phyloP scores from a whole-genome alignment of 306 rosid species.

The Cucurbita argyrosperma region DNA sequence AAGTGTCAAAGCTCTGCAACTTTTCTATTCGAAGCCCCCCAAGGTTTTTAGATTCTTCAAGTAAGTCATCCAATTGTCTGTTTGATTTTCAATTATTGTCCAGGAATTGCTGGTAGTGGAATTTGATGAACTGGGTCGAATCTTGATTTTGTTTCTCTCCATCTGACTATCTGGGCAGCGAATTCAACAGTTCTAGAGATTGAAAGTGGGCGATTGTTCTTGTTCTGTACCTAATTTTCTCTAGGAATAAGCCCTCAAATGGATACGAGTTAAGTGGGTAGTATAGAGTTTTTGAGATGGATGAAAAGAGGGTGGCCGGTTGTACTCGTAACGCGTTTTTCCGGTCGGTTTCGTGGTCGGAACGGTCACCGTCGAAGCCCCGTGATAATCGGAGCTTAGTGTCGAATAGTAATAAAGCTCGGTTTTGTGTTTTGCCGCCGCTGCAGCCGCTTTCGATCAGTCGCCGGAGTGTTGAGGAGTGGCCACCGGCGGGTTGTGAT shows the following conservation, averaged over 20 bases:
- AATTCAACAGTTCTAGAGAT: constrained; percentile 5
- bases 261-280: constrained; percentile 18
- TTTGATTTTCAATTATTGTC: background rate
- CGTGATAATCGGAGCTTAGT: constrained; percentile 25
- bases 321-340: constrained; percentile 23
- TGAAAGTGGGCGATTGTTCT: background rate
- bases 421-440: constrained; percentile 55
- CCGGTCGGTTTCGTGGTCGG: constrained; percentile 80
- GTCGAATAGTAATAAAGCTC: constrained; percentile 30
- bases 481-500: constrained; percentile 89
- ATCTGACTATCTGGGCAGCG: constrained; percentile 10
- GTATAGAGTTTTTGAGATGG: constrained; percentile 27
- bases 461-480: constrained; percentile 36
- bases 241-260: constrained; percentile 24
- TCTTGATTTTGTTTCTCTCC: constrained; percentile 28
- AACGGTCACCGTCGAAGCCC: constrained; percentile 44
- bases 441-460: constrained; percentile 72
- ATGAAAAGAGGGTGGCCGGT: constrained; percentile 21
- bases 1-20: background rate
- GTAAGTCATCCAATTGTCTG: no score
- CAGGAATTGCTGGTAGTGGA: no score
- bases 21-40: constrained; percentile 4
- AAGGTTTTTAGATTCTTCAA: background rate
- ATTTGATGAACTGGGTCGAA: constrained; percentile 25
- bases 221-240: constrained; percentile 8